phyloP scores from a whole-genome alignment of 2,329 filamentous ascomycete genomes.

The Leptographium flavum region DNA sequence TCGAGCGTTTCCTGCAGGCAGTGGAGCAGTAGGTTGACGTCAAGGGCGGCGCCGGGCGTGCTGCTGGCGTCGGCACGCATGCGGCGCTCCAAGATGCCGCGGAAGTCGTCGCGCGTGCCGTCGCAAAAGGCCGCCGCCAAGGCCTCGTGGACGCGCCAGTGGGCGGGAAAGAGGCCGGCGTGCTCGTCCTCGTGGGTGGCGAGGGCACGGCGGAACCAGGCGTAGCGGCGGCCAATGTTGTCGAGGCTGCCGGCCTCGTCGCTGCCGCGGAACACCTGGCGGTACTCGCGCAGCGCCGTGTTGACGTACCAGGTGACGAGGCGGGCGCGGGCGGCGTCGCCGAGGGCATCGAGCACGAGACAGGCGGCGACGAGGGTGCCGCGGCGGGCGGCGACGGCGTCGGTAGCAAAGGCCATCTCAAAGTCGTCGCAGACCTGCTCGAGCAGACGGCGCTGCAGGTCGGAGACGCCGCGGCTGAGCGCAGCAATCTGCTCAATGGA shows the following conservation, averaged over 20 bases:
- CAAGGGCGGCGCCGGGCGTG: constrained; percentile 12
- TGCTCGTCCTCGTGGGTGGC: constrained; percentile 95
- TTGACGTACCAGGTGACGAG: constrained; percentile 97
- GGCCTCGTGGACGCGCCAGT: constrained; percentile 84
- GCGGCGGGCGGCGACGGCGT: constrained; percentile 58
- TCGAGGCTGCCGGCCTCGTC: constrained; percentile 93
- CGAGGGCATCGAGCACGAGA: constrained; percentile 85
- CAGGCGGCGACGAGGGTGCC: constrained; percentile 73
- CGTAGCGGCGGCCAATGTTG: constrained; percentile 88
- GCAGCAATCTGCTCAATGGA: constrained; percentile 97
- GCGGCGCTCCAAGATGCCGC: constrained; percentile 75
- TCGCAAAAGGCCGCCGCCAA: constrained; percentile 90
- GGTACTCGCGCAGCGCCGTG: constrained; percentile 86
- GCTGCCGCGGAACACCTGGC: constrained; percentile 88
- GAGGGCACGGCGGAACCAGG: constrained; percentile 92
- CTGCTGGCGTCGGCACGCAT: constrained; percentile 64
- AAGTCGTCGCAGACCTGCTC: constrained; percentile 99
- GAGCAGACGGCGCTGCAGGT: constrained; percentile 79
- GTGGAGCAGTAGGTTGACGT: constrained; percentile 32
- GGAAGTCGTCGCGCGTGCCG: constrained; percentile 89
- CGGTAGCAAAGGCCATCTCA: constrained; percentile 84
- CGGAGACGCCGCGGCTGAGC: constrained; percentile 80
- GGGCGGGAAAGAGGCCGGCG: constrained; percentile 66
- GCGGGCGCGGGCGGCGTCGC: constrained; percentile 68
- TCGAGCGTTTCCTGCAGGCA: constrained; percentile 60